Evolutionary conservation across 805 yeast species (phyloP), one percentile per base, ranked within the genome.

Genomic region (Pichia deserticola): DNA sequence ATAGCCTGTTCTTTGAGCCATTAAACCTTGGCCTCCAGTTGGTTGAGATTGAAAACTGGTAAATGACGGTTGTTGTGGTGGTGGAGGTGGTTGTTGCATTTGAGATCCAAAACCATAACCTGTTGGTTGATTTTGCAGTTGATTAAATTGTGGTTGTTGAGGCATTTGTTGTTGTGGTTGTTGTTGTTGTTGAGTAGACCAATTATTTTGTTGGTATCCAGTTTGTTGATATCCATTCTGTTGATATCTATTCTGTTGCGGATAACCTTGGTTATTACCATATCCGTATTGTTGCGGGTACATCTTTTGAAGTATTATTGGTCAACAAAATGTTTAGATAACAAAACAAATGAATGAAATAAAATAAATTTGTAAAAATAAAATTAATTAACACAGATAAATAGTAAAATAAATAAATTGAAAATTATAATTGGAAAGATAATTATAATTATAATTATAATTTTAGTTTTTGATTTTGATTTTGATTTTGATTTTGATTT

Each of bases 121-220:
- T 3, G 75, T 70, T n/a, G 67, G 69, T 54, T 73, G 77, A 13
- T 70, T 37, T 51, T 58, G 61, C 27, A 60, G 35, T 0, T 49
- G 59, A 36, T 59, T 62, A 44, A 43, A 46, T 29, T 54, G 55
- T 39, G 57, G 67, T 44, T 60, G 69, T 44, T 59, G 72, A 20
- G 58, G 57, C 39, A 43, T 47, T 3, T 36, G 43, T 12, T 35
- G 32, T 30, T 36, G 49, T 20, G 38, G 40, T 20, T 27, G 45
- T 20, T 34, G 45, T 33, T 42, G 45, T 27, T 20, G 44, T 36
- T 54, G 56, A 15, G 49, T 40, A 3, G 55, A 44, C 64, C 64
- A 59, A 20, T 55, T 52, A 42, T 55, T 58, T 36, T 44, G 50
- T 37, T 47, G 51, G 42, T 56, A 61, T 1, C 60, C 61, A 30